Base-by-base conservation (phyloP, 352 stramenopile species). In the Elongisporangium anandrum region DNA sequence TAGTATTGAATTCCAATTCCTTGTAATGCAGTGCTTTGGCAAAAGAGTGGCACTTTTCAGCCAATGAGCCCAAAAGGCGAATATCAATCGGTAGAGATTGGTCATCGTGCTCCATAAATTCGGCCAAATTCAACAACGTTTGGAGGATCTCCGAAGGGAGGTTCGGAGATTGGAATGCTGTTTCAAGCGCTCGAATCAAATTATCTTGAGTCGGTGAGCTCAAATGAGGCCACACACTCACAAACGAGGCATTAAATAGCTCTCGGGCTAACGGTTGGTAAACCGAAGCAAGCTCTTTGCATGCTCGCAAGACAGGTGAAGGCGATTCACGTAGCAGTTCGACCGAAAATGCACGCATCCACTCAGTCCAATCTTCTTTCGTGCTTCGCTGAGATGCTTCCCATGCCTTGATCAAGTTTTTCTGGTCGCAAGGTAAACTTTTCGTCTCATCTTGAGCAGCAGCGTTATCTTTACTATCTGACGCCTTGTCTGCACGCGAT, bases 61-160 rank as follows among this genome's bases (percentile, higher is more conserved):
- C 97, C 17, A 99, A 79, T 56, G 98, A 94, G 5, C 96, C 97
- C 4, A 99, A 81, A 20, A 98, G 75, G 1, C 92, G 87, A 66
- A 99, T 99, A 66, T 99, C 95, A 63, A 99, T 99, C 15, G 97
- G 96, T 45, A 99, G 72, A 16, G 85, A 83, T 69, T 98, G 87
- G 57, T 98, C 96, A 63, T 99, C 96, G 60, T 99, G 96, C 75
- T 99, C 97, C 96, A 99, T 99, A 57, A 99, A 99, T 81, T 99
- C 98, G 6, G 96, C 97, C 16, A 99, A 79, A 67, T 99, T 99
- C 13, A 99, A 72, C 29, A 99, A 79, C 29, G 92, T 95, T 70
- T 99, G 96, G 10, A 99, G 65, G 39, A 99, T 99, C 72, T 99
- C 97, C 17, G 96, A 95, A n/a, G 97, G 98, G 7, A 97, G 68